Evolutionary conservation across 495 filamentous ascomycete species (phyloP).

Genomic region (Hypoxylon intermedium): DNA sequence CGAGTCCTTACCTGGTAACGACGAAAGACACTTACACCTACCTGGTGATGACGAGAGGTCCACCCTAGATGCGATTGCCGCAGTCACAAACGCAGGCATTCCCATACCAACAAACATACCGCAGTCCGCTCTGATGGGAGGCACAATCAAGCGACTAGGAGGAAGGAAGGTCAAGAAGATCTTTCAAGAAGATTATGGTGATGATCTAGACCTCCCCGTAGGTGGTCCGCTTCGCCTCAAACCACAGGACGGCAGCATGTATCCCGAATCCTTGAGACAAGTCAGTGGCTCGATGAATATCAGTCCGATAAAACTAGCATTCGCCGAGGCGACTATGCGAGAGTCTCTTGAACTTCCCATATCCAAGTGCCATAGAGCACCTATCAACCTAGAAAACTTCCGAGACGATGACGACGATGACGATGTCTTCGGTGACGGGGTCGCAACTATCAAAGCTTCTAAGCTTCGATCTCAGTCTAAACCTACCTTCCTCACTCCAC

Average conservation of each 20-base stretch:
- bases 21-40: constrained; percentile 83
- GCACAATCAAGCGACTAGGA: constrained; percentile 91
- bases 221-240: constrained; percentile 69
- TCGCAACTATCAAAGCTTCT: constrained; percentile 71
- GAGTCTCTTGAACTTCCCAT: constrained; percentile 19
- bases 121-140: constrained; percentile 90
- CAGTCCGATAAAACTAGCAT: constrained; percentile 51
- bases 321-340: constrained; percentile 20
- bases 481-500: constrained; percentile 62
- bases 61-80: constrained; percentile 81
- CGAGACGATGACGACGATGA: constrained; percentile 65
- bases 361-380: constrained; percentile 40
- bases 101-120: constrained; percentile 89
- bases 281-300: constrained; percentile 57
- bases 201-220: constrained; percentile 84
- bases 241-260: constrained; percentile 61
- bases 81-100: constrained; percentile 86
- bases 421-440: constrained; percentile 66
- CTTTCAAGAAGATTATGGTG: constrained; percentile 85
- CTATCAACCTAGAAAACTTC: constrained; percentile 64
- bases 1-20: constrained; percentile 75
- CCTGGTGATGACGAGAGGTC: constrained; percentile 80
- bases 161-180: constrained; percentile 80
- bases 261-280: constrained; percentile 72
- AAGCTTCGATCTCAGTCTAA: constrained; percentile 63